phyloP scores from a whole-genome alignment of 2,329 filamentous ascomycete genomes.

The Neodidymelliopsis sp. region DNA sequence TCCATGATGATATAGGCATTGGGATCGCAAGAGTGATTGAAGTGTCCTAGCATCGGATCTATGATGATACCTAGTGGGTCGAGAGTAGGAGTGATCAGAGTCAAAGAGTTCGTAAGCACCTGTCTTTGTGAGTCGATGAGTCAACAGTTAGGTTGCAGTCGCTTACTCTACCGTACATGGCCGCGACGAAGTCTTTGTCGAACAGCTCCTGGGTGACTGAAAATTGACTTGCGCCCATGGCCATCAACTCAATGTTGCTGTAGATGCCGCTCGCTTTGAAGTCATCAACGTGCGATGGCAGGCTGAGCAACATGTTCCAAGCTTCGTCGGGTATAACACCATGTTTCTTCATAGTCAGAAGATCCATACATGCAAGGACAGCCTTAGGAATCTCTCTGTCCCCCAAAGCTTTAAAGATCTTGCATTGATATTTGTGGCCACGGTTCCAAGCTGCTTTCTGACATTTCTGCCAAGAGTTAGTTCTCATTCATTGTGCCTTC shows the following conservation, averaged over 20 bases:
- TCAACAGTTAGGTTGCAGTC: not conserved
- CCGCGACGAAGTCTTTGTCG: conserved; percentile 52
- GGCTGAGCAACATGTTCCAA: conserved; percentile 52
- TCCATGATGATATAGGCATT: conserved; percentile 67
- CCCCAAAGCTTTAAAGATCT: conserved; percentile 56
- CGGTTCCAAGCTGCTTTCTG: conserved; percentile 67
- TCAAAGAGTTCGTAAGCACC: conserved; percentile 65
- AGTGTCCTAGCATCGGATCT: conserved; percentile 61
- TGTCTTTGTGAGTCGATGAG: conserved; percentile 30
- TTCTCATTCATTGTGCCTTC: not conserved
- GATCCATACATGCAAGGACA: conserved; percentile 63
- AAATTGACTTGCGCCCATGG: conserved; percentile 63
- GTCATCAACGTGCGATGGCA: conserved; percentile 60
- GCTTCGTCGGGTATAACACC: conserved; percentile 48
- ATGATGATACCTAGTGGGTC: conserved; percentile 67
- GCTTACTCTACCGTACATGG: conserved; percentile 56
- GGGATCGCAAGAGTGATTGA: conserved; percentile 70
- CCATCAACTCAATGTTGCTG: conserved; percentile 60
- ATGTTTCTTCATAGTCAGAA: conserved; percentile 57
- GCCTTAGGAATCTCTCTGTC: conserved; percentile 60
- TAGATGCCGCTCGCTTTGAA: conserved; percentile 52
- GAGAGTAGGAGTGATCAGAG: conserved; percentile 62
- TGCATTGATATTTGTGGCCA: conserved; percentile 67
- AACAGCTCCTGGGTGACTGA: conserved; percentile 54
- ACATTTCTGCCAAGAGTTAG: conserved; percentile 56